A percentile compares a stretch with the other conserved stretches of the same genome.
Conservation (phyloP, 257 asterid species). For the Lithospermum erythrorhizon region DNA sequence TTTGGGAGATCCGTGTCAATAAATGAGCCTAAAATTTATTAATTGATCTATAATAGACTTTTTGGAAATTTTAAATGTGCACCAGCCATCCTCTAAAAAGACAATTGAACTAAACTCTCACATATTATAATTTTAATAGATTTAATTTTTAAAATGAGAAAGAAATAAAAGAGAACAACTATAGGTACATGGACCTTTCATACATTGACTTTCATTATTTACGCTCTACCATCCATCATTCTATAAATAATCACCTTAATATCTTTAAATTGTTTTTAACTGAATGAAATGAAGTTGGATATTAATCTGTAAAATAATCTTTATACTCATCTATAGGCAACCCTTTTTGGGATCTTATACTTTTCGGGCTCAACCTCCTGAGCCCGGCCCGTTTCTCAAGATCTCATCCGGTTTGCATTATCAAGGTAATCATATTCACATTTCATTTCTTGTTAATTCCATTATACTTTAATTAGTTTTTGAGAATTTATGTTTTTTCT, state of each 20-base stretch:
- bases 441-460: not conserved
- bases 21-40: too few relatives aligned
- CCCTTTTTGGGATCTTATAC: not conserved
- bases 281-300: not conserved
- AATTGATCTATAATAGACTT: too few relatives aligned
- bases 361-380: not conserved
- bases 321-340: not conserved
- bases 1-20: too few relatives aligned
- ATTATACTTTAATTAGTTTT: not conserved
- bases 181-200: not conserved
- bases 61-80: too few relatives aligned
- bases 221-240: not conserved
- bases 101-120: too few relatives aligned
- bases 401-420: not conserved
- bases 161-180: not conserved
- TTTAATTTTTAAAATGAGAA: too few relatives aligned
- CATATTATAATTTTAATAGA: too few relatives aligned
- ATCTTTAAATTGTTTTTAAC: too few relatives aligned
- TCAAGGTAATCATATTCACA: not conserved
- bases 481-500: too few relatives aligned
- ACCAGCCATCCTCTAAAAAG: too few relatives aligned
- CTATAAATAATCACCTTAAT: not conserved
- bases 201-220: not conserved
- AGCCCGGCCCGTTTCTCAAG: not conserved
- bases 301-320: not conserved